phyloP scores from a whole-genome alignment of 305 asterid genomes.

The Andrographis paniculata region DNA sequence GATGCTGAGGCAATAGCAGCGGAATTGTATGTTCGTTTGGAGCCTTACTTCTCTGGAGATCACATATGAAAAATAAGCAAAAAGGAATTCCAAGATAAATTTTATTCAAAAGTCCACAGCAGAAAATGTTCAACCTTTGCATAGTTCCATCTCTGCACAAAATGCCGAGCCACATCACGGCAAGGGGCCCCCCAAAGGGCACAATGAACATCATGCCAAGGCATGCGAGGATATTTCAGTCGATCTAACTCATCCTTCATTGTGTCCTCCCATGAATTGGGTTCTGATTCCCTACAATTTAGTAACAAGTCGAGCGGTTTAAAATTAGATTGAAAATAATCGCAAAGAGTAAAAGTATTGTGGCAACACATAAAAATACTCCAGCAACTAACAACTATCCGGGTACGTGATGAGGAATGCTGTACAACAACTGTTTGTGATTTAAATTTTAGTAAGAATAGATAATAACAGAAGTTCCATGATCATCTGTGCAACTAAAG shows the following conservation, averaged over 20 bases:
- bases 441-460: slow-evolving; percentile 2
- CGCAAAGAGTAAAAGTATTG: not conserved
- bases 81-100: slow-evolving; percentile 12
- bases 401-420: not conserved
- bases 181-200: slow-evolving; percentile 98
- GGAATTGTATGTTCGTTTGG: slow-evolving; percentile 85
- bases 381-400: not conserved
- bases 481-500: slow-evolving; percentile 12
- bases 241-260: slow-evolving; percentile 94
- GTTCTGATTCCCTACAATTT: slow-evolving; percentile 83
- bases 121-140: slow-evolving; percentile 65
- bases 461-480: too few relatives aligned
- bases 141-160: slow-evolving; percentile 97
- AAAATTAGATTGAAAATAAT: slow-evolving; percentile 8
- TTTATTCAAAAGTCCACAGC: slow-evolving; percentile 10
- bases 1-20: slow-evolving; percentile 92
- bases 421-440: slow-evolving; percentile 10
- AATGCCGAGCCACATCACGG: slow-evolving; percentile 93
- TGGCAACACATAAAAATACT: too few relatives aligned
- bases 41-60: slow-evolving; percentile 86
- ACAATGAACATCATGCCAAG: slow-evolving; percentile 99
- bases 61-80: slow-evolving; percentile 23
- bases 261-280: slow-evolving; percentile 95
- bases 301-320: slow-evolving; percentile 1
- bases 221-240: slow-evolving; percentile 86